Evolutionary conservation across 2,329 filamentous ascomycete genomes (phyloP), one percentile per base, ranked within the genome.

Genomic region (Chalara sp.): DNA sequence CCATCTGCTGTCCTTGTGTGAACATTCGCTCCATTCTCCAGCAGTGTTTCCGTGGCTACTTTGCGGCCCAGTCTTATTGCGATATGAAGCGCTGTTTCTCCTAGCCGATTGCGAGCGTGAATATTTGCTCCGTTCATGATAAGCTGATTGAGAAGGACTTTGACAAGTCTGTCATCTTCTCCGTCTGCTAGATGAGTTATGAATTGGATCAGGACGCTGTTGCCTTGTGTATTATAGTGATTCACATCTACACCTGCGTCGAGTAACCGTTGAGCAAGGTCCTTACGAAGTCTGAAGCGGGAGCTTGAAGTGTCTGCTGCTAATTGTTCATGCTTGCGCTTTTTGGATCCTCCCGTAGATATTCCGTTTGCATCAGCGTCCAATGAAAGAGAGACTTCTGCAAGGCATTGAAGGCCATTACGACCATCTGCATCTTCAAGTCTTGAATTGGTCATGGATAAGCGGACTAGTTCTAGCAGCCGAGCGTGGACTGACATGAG

Each of bases 61-160:
- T 56, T 58, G 5, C 51, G 50, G 7, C 54, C 56, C 7, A 58
- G 35, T 37, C 54, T 48, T 5, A 58, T 51, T 28, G 56, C 56
- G n/a, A 56, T 47, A 35, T 56, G 56, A 5, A 58, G 43, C 5
- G 54, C 56, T 5, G 50, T 55, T 40, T 58, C 56, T 12, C 56
- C 54, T 7, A 47, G 44, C 5, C 54, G 51, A 47, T 58, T 56
- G 1, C 56, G 52, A 29, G 44, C 35, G 37, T 55, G 47, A 1
- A 56, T 11, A 42, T 54, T 49, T 5, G 56, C 54, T 5, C 54
- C 56, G 13, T 43, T 50, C 5, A 51, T 7, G 10, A 58, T 51
- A n/a, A 58, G 46, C 30, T 50, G 32, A 1, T 47, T 41, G 21
- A 56, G 44, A 6, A 58, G 46, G 12, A 47, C 44, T 5, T 40